A percentile compares a stretch with the other conserved stretches of the same genome.
Conservation (phyloP, 78 protist genomes). For the Dictyostelium citrinum region DNA sequence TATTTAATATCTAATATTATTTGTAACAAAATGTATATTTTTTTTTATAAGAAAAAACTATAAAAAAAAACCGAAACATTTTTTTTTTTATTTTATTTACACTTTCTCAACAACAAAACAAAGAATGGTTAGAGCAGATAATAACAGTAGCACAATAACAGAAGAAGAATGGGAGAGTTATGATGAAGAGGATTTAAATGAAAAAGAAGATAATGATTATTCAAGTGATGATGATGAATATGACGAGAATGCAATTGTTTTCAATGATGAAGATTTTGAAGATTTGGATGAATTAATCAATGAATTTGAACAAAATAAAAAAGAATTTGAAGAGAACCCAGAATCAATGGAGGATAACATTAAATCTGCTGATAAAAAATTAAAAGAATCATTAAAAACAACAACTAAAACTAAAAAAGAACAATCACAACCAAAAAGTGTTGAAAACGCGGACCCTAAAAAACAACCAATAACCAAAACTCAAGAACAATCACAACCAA, state of each 20-base stretch:
- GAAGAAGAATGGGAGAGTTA: slow-evolving; percentile 37
- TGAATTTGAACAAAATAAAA: slow-evolving; percentile 3
- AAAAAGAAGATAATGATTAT: neutral
- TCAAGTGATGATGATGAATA: neutral
- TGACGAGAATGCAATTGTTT: neutral
- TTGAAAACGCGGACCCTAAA: neutral
- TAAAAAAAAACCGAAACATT: neutral
- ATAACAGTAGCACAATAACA: slow-evolving; percentile 1
- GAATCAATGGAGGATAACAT: neutral
- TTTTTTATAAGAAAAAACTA: too few species aligned
- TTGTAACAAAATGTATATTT: too few species aligned
- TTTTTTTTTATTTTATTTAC: neutral
- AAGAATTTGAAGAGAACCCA: neutral
- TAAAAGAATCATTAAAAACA: neutral
- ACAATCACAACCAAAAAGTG: too few species aligned
- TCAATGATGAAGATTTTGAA: neutral
- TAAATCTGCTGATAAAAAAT: neutral
- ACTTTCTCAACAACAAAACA: neutral
- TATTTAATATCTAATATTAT: too few species aligned
- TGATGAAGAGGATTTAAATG: slow-evolving; percentile 22
- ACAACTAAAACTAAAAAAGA: neutral
- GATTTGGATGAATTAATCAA: neutral
- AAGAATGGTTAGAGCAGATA: neutral
- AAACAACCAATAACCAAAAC: neutral
- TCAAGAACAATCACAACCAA: neutral